Percentiles rank a stretch among this genome's conserved stretches.
Conservation (phyloP, 2,329 filamentous ascomycete genomes). For the Penicillium sp. region DNA sequence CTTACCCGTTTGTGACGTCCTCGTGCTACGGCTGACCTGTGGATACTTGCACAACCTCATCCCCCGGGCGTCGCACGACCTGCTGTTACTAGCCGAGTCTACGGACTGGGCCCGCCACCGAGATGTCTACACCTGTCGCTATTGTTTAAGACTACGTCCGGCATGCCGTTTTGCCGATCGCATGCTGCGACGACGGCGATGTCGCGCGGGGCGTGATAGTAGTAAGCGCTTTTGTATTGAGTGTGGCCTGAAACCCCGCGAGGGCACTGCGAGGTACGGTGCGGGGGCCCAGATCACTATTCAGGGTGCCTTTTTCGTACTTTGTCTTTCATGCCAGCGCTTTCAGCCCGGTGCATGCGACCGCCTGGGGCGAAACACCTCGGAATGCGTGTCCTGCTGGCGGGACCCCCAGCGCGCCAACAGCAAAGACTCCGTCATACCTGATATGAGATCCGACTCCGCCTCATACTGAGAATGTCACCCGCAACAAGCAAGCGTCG, state of each 20-base stretch:
- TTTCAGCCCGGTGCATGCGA: slow-evolving; percentile 17
- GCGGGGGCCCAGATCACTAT: slow-evolving; percentile 23
- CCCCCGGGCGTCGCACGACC: slow-evolving; percentile 18
- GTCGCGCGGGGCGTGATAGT: slow-evolving; percentile 17
- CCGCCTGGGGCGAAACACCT: slow-evolving; percentile 8
- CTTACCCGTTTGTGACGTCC: slow-evolving; percentile 26
- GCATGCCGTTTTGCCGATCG: slow-evolving; percentile 24
- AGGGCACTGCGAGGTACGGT: slow-evolving; percentile 25
- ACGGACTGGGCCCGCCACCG: slow-evolving; percentile 18
- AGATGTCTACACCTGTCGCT: slow-evolving; percentile 27
- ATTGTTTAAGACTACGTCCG: slow-evolving; percentile 28
- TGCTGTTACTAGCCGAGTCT: slow-evolving; percentile 26
- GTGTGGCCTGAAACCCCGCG: slow-evolving; percentile 25
- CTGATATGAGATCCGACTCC: background rate
- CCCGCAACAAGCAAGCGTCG: background rate
- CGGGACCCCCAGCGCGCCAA: background rate
- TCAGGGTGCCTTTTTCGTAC: slow-evolving; percentile 19
- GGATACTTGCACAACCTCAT: slow-evolving; percentile 26
- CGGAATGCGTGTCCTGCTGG: slow-evolving; percentile 15
- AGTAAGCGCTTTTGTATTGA: slow-evolving; percentile 29
- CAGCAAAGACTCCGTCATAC: background rate
- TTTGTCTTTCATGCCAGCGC: slow-evolving; percentile 24
- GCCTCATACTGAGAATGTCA: background rate
- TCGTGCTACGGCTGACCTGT: slow-evolving; percentile 28
- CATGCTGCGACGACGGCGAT: slow-evolving; percentile 25